A percentile compares a stretch with the other conserved stretches of the same genome.
Conservation (phyloP, 2,329 filamentous ascomycete genomes). For the Exophiala spinifera region DNA sequence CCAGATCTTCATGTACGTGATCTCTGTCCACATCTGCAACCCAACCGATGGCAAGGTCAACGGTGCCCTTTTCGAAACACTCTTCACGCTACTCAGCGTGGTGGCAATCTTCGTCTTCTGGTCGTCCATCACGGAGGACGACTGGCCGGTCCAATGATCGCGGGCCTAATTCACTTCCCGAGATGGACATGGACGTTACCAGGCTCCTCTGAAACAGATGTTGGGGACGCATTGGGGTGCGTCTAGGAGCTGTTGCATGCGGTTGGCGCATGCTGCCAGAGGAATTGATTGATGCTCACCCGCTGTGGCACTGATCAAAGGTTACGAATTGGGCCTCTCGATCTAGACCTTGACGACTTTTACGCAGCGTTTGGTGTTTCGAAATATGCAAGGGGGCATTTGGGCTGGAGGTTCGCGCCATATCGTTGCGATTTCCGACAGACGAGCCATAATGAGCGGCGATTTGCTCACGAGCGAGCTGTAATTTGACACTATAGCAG, state of each 20-base stretch:
- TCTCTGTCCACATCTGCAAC: constrained; percentile 86
- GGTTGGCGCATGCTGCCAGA: neutral
- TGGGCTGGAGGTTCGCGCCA: constrained; percentile 5
- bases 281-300: neutral
- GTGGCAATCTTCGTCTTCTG: constrained; percentile 89
- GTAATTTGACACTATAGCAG: constrained; percentile 13
- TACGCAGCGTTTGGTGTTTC: constrained; percentile 26
- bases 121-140: constrained; percentile 98
- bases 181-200: neutral
- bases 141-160: constrained; percentile 67
- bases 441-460: neutral
- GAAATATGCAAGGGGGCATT: constrained; percentile 20
- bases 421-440: constrained; percentile 5
- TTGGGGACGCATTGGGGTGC: neutral
- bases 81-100: constrained; percentile 85
- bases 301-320: constrained; percentile 3
- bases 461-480: constrained; percentile 2
- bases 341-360: constrained; percentile 18
- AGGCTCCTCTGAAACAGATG: neutral
- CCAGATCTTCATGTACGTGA: constrained; percentile 92
- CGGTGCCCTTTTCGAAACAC: constrained; percentile 84
- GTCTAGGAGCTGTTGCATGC: neutral
- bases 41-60: constrained; percentile 84
- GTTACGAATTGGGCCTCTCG: neutral
- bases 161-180: neutral